A percentile compares a stretch with the other conserved stretches of the same genome.
These are phyloP conservation scores for Penicillium diatomitis DNA, from an alignment of 495 filamentous ascomycete species.

Conservation along the genomic window DNA sequence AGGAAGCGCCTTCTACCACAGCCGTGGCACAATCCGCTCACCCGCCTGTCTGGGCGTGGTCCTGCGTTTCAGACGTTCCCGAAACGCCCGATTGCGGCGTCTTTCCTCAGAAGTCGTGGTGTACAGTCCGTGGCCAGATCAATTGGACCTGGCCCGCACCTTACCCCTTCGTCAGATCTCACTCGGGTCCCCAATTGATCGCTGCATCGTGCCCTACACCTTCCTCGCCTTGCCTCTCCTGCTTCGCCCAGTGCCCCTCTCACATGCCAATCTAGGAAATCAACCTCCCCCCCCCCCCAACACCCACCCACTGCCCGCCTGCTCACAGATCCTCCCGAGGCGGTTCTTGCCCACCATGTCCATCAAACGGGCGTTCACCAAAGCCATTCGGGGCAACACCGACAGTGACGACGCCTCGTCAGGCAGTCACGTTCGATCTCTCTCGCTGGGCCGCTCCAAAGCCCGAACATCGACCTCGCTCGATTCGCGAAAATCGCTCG, in stretches of 20 bases:
- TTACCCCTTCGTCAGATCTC: too few species aligned
- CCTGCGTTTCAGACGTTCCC: too few species aligned
- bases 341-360: slow-evolving; percentile 25
- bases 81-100: too few species aligned
- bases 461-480: slow-evolving; percentile 12
- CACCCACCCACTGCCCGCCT: too few species aligned
- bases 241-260: neutral
- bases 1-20: too few species aligned
- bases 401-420: slow-evolving; percentile 15
- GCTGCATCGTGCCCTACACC: too few species aligned
- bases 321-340: neutral
- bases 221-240: neutral
- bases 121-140: too few species aligned
- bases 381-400: slow-evolving; percentile 23
- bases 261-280: slow-evolving; percentile 1
- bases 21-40: too few species aligned
- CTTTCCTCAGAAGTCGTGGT: too few species aligned
- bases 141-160: too few species aligned
- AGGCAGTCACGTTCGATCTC: slow-evolving; percentile 9
- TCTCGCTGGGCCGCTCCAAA: slow-evolving; percentile 3
- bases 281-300: neutral
- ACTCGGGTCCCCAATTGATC: too few species aligned
- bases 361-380: slow-evolving; percentile 37
- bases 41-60: too few species aligned
- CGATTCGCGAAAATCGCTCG: slow-evolving; percentile 3